These are phyloP conservation scores for Bacterosira constricta DNA, from an alignment of 108 stramenopile genomes.

Conservation along the genomic window DNA sequence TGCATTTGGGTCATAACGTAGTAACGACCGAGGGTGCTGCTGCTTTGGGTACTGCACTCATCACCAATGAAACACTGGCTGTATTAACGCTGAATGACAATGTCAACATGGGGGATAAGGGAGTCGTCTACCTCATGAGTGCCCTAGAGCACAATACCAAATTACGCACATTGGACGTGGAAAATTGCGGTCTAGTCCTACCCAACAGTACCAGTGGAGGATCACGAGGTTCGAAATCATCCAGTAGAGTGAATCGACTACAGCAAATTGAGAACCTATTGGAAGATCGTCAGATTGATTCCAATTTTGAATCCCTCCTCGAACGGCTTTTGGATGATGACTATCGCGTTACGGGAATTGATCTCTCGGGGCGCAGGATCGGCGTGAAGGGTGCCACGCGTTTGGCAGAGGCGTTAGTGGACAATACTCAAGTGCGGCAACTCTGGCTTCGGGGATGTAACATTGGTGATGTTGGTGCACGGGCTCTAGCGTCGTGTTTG, in stretches of 20 bases:
- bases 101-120: conserved; percentile 21
- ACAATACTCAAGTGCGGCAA: conserved; percentile 46
- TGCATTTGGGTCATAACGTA: conserved; percentile 22
- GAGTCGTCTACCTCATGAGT: conserved; percentile 17
- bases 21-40: conserved; percentile 28
- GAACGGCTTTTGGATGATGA: conserved; percentile 43
- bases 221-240: no score
- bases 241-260: background rate
- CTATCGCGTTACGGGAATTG: conserved; percentile 34
- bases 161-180: conserved; percentile 23
- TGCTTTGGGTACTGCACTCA: conserved; percentile 19
- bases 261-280: conserved; percentile 26
- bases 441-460: conserved; percentile 36
- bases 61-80: conserved; percentile 27
- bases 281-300: conserved; percentile 27
- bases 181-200: conserved; percentile 3
- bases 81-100: conserved; percentile 20
- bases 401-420: conserved; percentile 28
- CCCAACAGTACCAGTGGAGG: background rate
- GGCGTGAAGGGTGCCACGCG: conserved; percentile 20
- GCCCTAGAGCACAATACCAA: conserved; percentile 27
- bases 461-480: conserved; percentile 31
- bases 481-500: conserved; percentile 36
- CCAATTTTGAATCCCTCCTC: conserved; percentile 34
- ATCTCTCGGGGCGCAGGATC: conserved; percentile 28